These are phyloP conservation scores for Silene uniflora DNA, from an alignment of 148 eudicot species.

Conservation along the genomic window DNA sequence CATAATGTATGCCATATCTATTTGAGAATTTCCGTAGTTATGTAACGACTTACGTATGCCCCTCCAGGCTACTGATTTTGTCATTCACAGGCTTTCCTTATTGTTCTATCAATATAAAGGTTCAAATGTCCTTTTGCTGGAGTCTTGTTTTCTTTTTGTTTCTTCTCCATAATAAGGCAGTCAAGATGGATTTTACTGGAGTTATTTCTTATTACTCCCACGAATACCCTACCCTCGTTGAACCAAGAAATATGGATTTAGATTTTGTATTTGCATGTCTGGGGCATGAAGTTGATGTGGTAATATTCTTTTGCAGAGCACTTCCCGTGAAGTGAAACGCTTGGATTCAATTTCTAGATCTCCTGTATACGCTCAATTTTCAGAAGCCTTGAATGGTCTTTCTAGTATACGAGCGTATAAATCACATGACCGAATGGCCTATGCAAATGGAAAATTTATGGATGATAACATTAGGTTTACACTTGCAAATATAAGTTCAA, in stretches of 20 bases:
- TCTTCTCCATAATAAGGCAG: not conserved
- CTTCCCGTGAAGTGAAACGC: slow-evolving; percentile 79
- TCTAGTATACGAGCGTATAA: slow-evolving; percentile 69
- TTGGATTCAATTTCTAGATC: slow-evolving; percentile 67
- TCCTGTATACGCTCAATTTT: slow-evolving; percentile 78
- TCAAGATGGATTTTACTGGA: not conserved
- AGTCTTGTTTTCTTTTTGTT: not conserved
- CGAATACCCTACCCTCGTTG: not conserved
- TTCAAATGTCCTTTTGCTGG: not conserved
- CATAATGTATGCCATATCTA: not conserved
- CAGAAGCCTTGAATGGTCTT: slow-evolving; percentile 68
- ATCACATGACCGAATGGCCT: slow-evolving; percentile 78
- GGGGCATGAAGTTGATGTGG: not conserved
- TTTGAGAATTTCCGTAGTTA: not conserved
- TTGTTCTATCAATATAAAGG: not conserved
- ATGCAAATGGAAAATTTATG: slow-evolving; percentile 62
- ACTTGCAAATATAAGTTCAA: slow-evolving; percentile 64
- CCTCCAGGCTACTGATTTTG: not conserved
- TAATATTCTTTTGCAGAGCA: slow-evolving; percentile 46
- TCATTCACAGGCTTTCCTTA: not conserved
- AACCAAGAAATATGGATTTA: not conserved
- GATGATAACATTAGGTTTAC: slow-evolving; percentile 70
- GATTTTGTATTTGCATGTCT: not conserved
- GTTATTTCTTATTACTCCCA: not conserved
- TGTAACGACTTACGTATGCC: not conserved